These are phyloP conservation scores for Dioscorea cayenensis DNA, from an alignment of 116 monocot genomes.

Conservation along the genomic window DNA sequence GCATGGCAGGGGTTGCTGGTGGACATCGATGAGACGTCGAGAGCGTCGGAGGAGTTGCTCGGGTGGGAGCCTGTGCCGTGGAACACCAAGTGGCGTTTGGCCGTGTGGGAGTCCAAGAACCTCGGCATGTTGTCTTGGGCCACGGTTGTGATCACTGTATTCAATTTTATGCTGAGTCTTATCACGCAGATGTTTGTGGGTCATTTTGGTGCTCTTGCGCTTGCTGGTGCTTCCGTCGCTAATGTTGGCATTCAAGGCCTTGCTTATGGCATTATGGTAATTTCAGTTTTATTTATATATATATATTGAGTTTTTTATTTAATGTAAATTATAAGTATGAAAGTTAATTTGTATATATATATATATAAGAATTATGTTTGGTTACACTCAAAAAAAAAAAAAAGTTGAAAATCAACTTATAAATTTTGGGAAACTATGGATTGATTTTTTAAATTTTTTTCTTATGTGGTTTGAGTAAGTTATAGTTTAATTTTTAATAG, in stretches of 20 bases:
- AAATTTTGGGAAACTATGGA: no score
- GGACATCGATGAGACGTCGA: constrained; percentile 20
- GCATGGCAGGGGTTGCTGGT: constrained; percentile 3
- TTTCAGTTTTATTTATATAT: neutral
- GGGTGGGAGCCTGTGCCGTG: constrained; percentile 19
- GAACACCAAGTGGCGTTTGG: constrained; percentile 6
- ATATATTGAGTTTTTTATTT: no score
- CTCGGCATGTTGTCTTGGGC: constrained; percentile 69
- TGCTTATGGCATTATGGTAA: constrained; percentile 73
- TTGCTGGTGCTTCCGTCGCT: constrained; percentile 73
- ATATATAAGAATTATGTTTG: no score
- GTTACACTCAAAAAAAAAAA: no score
- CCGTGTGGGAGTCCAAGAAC: constrained; percentile 49
- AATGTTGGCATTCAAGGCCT: constrained; percentile 65
- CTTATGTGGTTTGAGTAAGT: no score
- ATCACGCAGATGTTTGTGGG: constrained; percentile 77
- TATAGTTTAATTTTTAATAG: no score
- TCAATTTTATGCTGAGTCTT: constrained; percentile 63
- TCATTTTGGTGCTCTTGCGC: constrained; percentile 42
- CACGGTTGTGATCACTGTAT: constrained; percentile 40
- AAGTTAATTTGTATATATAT: no score
- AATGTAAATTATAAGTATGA: no score
- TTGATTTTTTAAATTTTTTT: no score
- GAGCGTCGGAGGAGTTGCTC: constrained; percentile 38
- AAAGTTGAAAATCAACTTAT: no score